Evolutionary conservation across 2,329 filamentous ascomycete genomes (phyloP).

Genomic region (Apiospora rasikravindrae): DNA sequence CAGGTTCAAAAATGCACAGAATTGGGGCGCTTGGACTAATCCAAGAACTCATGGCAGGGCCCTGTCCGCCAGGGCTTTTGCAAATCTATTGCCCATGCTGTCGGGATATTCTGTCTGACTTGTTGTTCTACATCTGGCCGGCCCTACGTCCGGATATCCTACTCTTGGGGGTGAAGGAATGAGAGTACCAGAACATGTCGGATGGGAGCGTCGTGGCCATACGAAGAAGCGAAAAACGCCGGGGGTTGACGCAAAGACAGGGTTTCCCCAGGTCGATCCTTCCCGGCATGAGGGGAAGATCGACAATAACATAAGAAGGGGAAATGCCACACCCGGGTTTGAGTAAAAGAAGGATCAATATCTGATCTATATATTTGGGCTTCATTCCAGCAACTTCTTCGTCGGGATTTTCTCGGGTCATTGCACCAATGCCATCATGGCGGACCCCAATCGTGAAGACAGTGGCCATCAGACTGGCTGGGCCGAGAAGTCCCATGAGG

Average conservation of each 20-base stretch:
- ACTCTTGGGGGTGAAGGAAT: background rate
- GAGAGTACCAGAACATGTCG: background rate
- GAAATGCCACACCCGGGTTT: too few species aligned
- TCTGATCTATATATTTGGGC: rapidly evolving
- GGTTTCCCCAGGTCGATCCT: background rate
- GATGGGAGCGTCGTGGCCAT: too few species aligned
- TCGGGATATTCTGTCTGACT: too few species aligned
- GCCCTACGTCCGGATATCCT: background rate
- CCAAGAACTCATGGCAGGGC: too few species aligned
- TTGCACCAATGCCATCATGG: background rate
- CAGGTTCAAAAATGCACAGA: background rate
- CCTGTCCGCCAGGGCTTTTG: background rate
- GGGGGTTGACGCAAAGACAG: background rate
- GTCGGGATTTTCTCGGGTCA: background rate
- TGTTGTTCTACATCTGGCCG: background rate
- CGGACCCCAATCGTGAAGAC: background rate
- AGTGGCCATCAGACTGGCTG: too few species aligned
- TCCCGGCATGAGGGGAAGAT: background rate
- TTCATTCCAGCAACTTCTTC: background rate
- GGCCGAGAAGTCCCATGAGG: background rate
- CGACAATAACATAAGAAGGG: background rate
- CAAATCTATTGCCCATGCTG: background rate
- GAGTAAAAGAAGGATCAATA: background rate
- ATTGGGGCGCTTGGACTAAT: background rate
- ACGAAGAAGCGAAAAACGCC: background rate